These are phyloP conservation scores for Aspergillus caelatus DNA, from an alignment of 2,329 filamentous ascomycete species.

Conservation along the genomic window DNA sequence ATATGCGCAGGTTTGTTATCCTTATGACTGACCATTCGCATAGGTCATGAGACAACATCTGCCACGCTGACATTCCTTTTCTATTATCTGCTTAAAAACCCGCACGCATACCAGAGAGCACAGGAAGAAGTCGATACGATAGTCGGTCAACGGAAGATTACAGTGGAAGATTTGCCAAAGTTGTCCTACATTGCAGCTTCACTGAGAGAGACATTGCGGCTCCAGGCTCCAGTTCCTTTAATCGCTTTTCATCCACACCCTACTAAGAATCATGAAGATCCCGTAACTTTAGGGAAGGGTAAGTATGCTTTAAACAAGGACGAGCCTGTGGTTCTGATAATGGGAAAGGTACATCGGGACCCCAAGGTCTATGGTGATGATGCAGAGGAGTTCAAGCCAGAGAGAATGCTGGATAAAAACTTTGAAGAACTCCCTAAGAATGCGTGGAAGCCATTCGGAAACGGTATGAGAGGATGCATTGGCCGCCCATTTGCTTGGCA, in stretches of 20 bases:
- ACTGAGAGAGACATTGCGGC: constrained; percentile 65
- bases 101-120: constrained; percentile 61
- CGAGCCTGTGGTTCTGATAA: constrained; percentile 53
- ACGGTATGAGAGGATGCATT: constrained; percentile 71
- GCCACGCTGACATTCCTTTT: constrained; percentile 68
- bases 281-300: constrained; percentile 57
- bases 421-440: constrained; percentile 67
- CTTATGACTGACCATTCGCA: not conserved
- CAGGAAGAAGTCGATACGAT: constrained; percentile 70
- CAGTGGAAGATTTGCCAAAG: constrained; percentile 64
- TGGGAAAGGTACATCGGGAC: constrained; percentile 63
- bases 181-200: constrained; percentile 47
- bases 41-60: constrained; percentile 71
- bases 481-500: constrained; percentile 76
- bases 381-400: constrained; percentile 67
- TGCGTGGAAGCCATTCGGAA: constrained; percentile 75
- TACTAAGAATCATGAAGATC: constrained; percentile 41
- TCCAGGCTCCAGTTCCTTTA: constrained; percentile 61
- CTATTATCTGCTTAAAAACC: constrained; percentile 66
- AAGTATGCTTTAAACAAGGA: constrained; percentile 62
- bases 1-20: not conserved
- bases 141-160: constrained; percentile 60
- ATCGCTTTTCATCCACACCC: constrained; percentile 56
- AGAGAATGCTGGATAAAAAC: constrained; percentile 70
- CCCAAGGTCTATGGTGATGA: constrained; percentile 67